Evolutionary conservation across 805 yeast species (phyloP), one percentile per base, ranked within the genome.

Genomic region (Metschnikowia reukaufii): DNA sequence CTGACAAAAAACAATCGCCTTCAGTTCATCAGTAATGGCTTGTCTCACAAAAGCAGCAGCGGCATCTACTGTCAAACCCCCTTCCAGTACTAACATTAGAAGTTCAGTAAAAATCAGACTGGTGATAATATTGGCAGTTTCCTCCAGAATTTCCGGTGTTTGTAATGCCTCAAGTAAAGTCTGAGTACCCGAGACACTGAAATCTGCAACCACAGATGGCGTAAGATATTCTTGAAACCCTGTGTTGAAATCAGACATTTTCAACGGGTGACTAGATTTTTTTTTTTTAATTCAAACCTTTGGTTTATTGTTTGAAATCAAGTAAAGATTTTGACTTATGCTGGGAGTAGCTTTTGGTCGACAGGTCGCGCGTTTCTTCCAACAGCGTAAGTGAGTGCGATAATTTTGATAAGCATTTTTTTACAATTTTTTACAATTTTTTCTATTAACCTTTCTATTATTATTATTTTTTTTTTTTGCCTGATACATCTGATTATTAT

Each of bases 1-100:
- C 44, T 67, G 72, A 45, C 74, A 70, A 44, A 72, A 71, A 2
- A 57, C 49, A 8, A 60, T 55, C 13, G 76, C 76, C 3, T 54
- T 43, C 9, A 54, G 54, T 37, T 69, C 74, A 25, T 59, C 62
- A 20, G 57, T 64, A 40, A 72, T 65, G 18, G 65, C 61, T 3
- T 53, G 23, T 15, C 60, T 51, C 32, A 70, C 51, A 43, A 68
- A 65, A 18, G 54, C 54, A 6, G 57, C 47, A 16, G 66, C 52
- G 1, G 45, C 19, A 5, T 52, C 57, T 8, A 50, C 40, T 7
- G 54, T 49, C 36, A 64, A 45, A 8, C 39, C 27, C 3, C 50
- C 55, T 2, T 59, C 64, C 48, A 62, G 64, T 35, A 57, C 60
- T 6, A 55, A 52, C 51, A 69, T 52, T 32, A 70, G 47, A 9